Base-by-base conservation (phyloP, 805 yeast genomes). In the Cyberlindnera galapagoensis region DNA sequence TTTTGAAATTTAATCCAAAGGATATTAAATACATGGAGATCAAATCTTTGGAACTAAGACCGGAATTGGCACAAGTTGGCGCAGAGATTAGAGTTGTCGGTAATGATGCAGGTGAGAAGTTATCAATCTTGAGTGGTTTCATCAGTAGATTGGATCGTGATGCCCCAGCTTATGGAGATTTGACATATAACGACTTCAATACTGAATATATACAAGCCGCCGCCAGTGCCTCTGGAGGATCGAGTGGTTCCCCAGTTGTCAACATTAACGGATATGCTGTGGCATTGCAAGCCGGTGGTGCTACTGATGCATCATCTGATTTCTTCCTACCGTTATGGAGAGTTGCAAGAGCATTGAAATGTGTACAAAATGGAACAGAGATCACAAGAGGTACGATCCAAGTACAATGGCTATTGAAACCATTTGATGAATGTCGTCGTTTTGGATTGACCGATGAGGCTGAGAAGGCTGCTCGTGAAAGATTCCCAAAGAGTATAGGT, bases 141-240 rank as follows among this genome's bases (percentile, higher is more conserved):
- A 63, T 63, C 27, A 62, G 71, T 33, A 74, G 96, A 54, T 60
- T 86, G 38, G 96, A 87, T 60, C 76, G 97, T 65, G 87, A 87
- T 54, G 94, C 96, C 6, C 97, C 97, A 3, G 94, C 84, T 43
- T 88, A 88, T 50, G 97, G 96, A 30, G 76, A 76, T 18, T 63
- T 82, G 51, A 79, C 94, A 11, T 88, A 87, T 57, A 86, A 84
- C 52, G 97, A 87, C 63, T 87, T 86, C 68, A 86, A 87, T 55
- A 86, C 95, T 2, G 95, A 84, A 56, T 87, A 87, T 58, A 84
- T 87, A 35, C 95, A 87, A 59, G 96, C 96, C 1, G 96, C 97
- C 7, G 96, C 97, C 1, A 74, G 87, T 38, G 95, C 97, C 0
- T 80, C 94, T 12, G 97, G 97, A 19, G 97, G 97, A 3, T 86